phyloP scores from a whole-genome alignment of 2,329 filamentous ascomycete species.

The Sporothrix inflata region DNA sequence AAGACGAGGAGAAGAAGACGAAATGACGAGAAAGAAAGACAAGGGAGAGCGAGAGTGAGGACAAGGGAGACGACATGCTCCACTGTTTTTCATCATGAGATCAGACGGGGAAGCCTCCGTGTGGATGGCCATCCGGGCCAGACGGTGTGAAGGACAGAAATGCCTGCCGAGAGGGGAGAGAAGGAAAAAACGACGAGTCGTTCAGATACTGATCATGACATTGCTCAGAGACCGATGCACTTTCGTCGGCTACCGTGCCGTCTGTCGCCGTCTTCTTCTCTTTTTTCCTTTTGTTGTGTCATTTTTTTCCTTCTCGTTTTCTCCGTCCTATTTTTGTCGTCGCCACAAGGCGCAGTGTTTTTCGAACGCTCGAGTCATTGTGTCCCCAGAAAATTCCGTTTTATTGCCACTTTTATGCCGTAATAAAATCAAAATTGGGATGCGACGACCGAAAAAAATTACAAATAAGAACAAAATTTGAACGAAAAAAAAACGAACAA shows the following conservation, averaged over 20 bases:
- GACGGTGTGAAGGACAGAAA: background rate
- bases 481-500: background rate
- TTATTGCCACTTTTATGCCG: constrained; percentile 14
- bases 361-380: background rate
- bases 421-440: constrained; percentile 18
- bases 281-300: background rate
- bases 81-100: constrained; percentile 28
- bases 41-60: background rate
- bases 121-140: constrained; percentile 8
- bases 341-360: constrained; percentile 13
- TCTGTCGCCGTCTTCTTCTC: background rate
- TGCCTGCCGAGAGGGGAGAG: background rate
- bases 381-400: constrained; percentile 3
- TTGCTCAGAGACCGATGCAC: background rate
- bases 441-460: constrained; percentile 3
- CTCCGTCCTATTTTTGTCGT: constrained; percentile 18
- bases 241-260: constrained; percentile 3
- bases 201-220: background rate
- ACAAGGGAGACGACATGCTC: background rate
- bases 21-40: background rate
- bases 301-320: background rate
- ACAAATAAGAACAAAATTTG: background rate
- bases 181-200: background rate
- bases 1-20: background rate
- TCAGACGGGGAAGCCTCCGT: constrained; percentile 24